Evolutionary conservation across 2,329 filamentous ascomycete species (phyloP).

Genomic region (Colletotrichum tofieldiae): DNA sequence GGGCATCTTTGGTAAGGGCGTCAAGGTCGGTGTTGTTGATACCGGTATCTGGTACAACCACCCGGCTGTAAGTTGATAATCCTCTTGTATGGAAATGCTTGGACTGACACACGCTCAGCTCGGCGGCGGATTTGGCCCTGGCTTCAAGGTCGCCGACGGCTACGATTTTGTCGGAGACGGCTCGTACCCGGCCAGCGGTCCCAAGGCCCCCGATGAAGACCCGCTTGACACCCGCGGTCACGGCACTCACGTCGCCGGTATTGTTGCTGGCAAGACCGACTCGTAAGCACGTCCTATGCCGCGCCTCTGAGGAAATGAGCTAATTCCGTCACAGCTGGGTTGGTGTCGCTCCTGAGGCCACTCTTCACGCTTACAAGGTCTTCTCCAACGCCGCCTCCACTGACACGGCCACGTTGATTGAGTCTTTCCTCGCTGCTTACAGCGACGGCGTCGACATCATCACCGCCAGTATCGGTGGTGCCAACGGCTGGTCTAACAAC

Average conservation of each 20-base stretch:
- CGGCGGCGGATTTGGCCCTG: slow-evolving; percentile 39
- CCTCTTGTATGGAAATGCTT: background rate
- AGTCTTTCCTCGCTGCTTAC: slow-evolving; percentile 54
- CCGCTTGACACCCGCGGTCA: slow-evolving; percentile 49
- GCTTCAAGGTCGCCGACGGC: slow-evolving; percentile 46
- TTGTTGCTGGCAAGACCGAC: slow-evolving; percentile 49
- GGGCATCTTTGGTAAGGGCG: slow-evolving; percentile 57
- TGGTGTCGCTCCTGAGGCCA: slow-evolving; percentile 52
- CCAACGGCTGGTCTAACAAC: slow-evolving; percentile 49
- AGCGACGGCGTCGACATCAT: slow-evolving; percentile 55
- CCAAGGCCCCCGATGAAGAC: slow-evolving; percentile 53
- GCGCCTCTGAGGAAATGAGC: background rate
- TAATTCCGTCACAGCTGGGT: slow-evolving; percentile 44
- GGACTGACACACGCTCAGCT: slow-evolving; percentile 21
- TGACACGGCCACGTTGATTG: slow-evolving; percentile 57
- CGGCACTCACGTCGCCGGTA: slow-evolving; percentile 52
- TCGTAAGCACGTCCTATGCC: slow-evolving; percentile 22
- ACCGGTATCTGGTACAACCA: slow-evolving; percentile 60
- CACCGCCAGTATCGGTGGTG: slow-evolving; percentile 54
- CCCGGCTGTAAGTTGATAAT: slow-evolving; percentile 49
- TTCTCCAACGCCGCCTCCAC: slow-evolving; percentile 47
- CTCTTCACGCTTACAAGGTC: slow-evolving; percentile 50
- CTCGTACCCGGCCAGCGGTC: slow-evolving; percentile 21
- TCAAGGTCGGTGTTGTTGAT: slow-evolving; percentile 58
- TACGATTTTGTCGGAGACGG: slow-evolving; percentile 49